Percentiles rank a stretch among this genome's conserved stretches.
phyloP scores from a whole-genome alignment of 441 rosid species.

The Bruguiera hainesii region DNA sequence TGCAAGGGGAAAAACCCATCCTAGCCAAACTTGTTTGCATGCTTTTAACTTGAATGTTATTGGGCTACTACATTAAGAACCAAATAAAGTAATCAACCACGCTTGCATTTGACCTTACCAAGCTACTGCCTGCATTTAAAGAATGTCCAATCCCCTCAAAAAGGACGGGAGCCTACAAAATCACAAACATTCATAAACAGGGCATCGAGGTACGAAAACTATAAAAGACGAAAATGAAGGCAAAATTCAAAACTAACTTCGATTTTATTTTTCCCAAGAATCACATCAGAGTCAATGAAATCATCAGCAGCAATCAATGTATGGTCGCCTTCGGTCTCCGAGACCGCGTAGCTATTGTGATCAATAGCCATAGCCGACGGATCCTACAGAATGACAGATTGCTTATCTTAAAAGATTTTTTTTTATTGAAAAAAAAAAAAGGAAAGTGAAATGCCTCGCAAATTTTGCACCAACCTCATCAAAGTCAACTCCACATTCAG shows the following conservation, averaged over 20 bases:
- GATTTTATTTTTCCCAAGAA: slow-evolving; percentile 57
- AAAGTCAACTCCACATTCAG: slow-evolving; percentile 77
- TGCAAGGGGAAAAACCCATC: not conserved
- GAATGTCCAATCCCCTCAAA: slow-evolving; percentile 84
- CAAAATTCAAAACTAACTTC: slow-evolving; percentile 36
- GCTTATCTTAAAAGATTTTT: slow-evolving; percentile 4
- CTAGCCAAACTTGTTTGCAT: not conserved
- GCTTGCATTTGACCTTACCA: slow-evolving; percentile 38
- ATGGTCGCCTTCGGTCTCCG: slow-evolving; percentile 64
- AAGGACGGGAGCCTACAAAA: slow-evolving; percentile 69
- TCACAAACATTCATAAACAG: not conserved
- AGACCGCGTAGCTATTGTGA: slow-evolving; percentile 58
- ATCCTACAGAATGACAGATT: slow-evolving; percentile 39
- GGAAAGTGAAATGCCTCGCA: not conserved
- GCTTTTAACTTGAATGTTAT: not conserved
- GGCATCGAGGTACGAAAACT: too few relatives aligned
- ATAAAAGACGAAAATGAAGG: not conserved
- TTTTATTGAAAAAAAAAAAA: too few relatives aligned
- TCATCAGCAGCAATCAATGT: slow-evolving; percentile 64
- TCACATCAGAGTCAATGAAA: slow-evolving; percentile 55
- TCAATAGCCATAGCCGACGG: slow-evolving; percentile 69
- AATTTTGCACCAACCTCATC: slow-evolving; percentile 56
- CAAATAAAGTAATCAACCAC: not conserved
- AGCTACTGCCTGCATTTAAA: slow-evolving; percentile 56
- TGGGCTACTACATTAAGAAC: slow-evolving; percentile 10